Base-by-base conservation (phyloP, 2,329 filamentous ascomycete genomes). In the Thielaviopsis musarum region DNA sequence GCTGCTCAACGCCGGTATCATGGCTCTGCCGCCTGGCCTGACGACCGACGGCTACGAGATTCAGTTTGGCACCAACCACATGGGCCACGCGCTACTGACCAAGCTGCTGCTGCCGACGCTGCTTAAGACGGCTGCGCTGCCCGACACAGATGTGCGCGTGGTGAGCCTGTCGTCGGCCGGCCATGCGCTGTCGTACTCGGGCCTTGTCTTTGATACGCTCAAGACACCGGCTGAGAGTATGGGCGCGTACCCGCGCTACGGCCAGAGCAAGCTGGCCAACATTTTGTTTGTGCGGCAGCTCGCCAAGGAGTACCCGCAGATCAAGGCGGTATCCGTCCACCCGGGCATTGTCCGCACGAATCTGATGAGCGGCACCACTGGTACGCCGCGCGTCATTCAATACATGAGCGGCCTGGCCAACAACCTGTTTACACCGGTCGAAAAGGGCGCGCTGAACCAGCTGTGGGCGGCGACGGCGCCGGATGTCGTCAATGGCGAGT, bases 71-170 rank as follows among this genome's bases (percentile, higher is more conserved):
- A 71, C 70, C 2, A 76, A 76, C 56, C 72, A 78, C 59, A 59
- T 78, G 17, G 73, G 71, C 0, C 75, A 75, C 64, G 77, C 73
- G 53, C 68, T 77, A 2, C 67, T 78, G 49, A 73, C 73, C n/a
- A 74, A 74, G 63, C 66, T 75, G 26, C 65, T 77, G 48, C 58
- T 70, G 1, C 66, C 68, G 0, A 62, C 67, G 6, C 62, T 70
- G 5, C 67, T 79, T 17, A 59, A 62, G 4, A 65, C 67, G 2
- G 57, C 64, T 17, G 57, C 58, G 10, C 41, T 48, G 1, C 56
- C 56, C 34, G 62, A 59, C 6, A 52, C 64, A 1, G 67, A 69
- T 38, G 68, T 69, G 17, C 66, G 70, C 10, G 62, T 71, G n/a
- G 63, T 70, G 2, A 64, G 64, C 3, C 59, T 70, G 30, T 58